Base-by-base conservation (phyloP, 1,139 yeast species). In the Geotrichum aggregatum region DNA sequence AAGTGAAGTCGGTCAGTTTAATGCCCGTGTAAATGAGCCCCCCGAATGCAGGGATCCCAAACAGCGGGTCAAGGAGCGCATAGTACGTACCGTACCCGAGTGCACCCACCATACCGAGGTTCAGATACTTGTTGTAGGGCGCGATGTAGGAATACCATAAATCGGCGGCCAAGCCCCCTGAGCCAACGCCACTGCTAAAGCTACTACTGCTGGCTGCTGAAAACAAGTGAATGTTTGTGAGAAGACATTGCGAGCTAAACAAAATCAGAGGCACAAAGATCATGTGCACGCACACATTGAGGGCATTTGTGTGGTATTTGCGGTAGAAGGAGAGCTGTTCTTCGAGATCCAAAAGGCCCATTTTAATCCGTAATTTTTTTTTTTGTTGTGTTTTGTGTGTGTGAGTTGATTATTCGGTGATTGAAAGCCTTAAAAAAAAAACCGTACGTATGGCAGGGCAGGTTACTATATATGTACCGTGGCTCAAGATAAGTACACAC, bases 251-350 rank as follows among this genome's bases (percentile, higher is more conserved):
- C 2, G 83, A 70, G 1, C 88, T 73, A 52, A 78, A 70, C 22
- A 87, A 71, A 53, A 92, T 88, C 14, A 80, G 68, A 0, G 98
- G 98, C 42, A 92, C 91, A 63, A 89, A 89, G 2, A 79, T 66
- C 52, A 85, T 70, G 64, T 92, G 98, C 57, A 92, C 86, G 8
- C 75, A 61, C 10, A 89, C 94, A 69, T 92, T 92, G 49, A 71
- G 73, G 13, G 72, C 71, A 65, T 87, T 75, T 65, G 71, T 75
- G 67, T 92, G 98, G 66, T 91, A 91, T 1, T 87, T 77, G 67
- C 94, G 82, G 73, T 92, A 92, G 63, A 87, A 87, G 24, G 82
- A 81, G 52, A 91, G 75, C 61, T 91, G 96, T 36, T 77, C 76
- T 50, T 78, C 77, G 34, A 87, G 71, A 60, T 83, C 78, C 18